Conservation (phyloP, 1,139 yeast species). For the Sporopachydermia cereana region DNA sequence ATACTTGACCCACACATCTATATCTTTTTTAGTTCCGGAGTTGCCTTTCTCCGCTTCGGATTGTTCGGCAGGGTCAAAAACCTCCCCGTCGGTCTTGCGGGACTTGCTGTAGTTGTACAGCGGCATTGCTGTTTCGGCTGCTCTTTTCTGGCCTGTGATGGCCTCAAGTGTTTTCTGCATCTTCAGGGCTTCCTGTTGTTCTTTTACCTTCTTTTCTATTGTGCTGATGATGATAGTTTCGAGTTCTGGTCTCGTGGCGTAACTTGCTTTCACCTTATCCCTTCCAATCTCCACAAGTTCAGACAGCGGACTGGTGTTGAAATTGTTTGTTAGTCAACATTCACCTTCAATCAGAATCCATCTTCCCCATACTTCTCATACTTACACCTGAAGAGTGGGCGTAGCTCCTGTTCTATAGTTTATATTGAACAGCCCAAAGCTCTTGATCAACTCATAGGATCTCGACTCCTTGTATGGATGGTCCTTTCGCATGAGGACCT, state of each 20-base stretch:
- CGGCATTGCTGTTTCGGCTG: not conserved
- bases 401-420: not conserved
- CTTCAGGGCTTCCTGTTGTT: not conserved
- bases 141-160: not conserved
- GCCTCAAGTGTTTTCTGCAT: not conserved
- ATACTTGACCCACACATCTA: constrained; percentile 79
- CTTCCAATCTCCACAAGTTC: not conserved
- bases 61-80: constrained; percentile 11
- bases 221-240: constrained; percentile 5
- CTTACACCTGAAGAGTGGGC: constrained; percentile 1
- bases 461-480: not conserved
- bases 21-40: constrained; percentile 14
- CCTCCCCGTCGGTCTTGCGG: not conserved
- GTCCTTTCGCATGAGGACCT: not conserved
- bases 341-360: not conserved
- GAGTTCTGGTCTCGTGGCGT: not conserved
- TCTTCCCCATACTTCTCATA: not conserved
- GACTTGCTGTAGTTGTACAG: not conserved
- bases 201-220: constrained; percentile 1
- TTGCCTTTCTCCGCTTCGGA: constrained; percentile 9
- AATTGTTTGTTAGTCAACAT: not conserved
- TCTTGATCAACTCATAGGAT: constrained; percentile 4
- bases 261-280: not conserved
- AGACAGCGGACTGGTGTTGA: not conserved
- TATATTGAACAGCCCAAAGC: not conserved